Evolutionary conservation across 169 alveolate species (phyloP).

Genomic region (Plasmodium falciparum): DNA sequence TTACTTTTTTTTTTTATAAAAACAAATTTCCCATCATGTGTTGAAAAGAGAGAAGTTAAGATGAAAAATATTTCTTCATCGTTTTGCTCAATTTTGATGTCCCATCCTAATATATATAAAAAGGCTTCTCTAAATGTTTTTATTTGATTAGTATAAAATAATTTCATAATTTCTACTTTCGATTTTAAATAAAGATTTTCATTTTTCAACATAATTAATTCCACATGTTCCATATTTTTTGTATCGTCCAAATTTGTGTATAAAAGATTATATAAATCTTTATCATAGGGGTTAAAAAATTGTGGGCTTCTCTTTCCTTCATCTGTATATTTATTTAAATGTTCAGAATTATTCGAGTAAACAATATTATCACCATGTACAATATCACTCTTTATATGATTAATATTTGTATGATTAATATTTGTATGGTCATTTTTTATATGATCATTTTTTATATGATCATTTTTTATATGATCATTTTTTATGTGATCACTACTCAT

Average conservation of each 20-base stretch:
- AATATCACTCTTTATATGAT: too few species aligned
- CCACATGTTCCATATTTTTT: slow-evolving; percentile 30
- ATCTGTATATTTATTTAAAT: too few species aligned
- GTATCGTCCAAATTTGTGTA: slow-evolving; percentile 29
- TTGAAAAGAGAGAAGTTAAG: slow-evolving; percentile 64
- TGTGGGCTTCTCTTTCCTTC: too few species aligned
- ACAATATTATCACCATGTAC: too few species aligned
- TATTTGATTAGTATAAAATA: slow-evolving; percentile 68
- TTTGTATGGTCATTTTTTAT: too few species aligned
- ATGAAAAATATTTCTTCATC: slow-evolving; percentile 68
- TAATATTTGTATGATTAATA: too few species aligned
- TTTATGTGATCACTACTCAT: background rate
- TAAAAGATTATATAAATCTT: slow-evolving; percentile 14
- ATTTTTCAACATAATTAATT: slow-evolving; percentile 28
- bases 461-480: background rate
- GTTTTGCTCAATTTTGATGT: slow-evolving; percentile 60
- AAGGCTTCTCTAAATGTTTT: slow-evolving; percentile 71
- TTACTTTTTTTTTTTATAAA: slow-evolving; percentile 40
- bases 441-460: too few species aligned
- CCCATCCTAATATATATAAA: slow-evolving; percentile 71
- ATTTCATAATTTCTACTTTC: slow-evolving; percentile 54
- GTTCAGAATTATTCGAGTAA: too few species aligned
- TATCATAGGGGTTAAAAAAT: background rate
- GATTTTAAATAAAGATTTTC: slow-evolving; percentile 65
- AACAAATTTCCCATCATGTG: slow-evolving; percentile 73